Conservation (phyloP, 75 land plant species). For the Pinus albicaulis region DNA sequence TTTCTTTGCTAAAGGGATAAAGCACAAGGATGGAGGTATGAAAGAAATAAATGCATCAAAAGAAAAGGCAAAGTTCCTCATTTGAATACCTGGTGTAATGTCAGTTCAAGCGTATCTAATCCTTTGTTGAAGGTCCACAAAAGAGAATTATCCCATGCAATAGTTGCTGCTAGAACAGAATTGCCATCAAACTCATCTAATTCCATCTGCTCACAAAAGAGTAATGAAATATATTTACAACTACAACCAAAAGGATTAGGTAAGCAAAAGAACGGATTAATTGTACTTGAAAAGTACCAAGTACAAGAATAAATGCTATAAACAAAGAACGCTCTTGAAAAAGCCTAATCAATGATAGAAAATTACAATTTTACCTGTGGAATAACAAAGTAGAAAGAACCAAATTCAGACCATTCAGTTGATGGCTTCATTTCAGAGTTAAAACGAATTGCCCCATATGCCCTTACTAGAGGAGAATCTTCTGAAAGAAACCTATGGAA, state of each 20-base stretch:
- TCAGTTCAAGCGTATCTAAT: constrained; percentile 30
- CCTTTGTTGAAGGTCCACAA: constrained; percentile 57
- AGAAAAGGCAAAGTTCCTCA: background rate
- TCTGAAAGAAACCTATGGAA: constrained; percentile 75
- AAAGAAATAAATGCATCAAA: background rate
- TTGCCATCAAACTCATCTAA: constrained; percentile 73
- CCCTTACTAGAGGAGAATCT: constrained; percentile 76
- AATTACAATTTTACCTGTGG: constrained; percentile 62
- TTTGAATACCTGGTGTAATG: constrained; percentile 49
- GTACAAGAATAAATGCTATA: background rate
- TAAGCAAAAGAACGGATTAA: too few relatives aligned
- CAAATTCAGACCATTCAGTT: constrained; percentile 77
- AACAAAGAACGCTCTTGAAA: background rate
- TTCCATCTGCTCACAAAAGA: constrained; percentile 64
- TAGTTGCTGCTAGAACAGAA: constrained; percentile 69
- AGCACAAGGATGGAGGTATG: background rate
- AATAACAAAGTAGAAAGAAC: constrained; percentile 84
- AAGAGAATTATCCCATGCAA: constrained; percentile 84
- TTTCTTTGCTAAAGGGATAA: constrained; percentile 36
- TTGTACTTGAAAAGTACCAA: background rate
- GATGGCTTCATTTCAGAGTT: constrained; percentile 59
- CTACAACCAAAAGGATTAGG: background rate
- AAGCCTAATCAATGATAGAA: constrained; percentile 2
- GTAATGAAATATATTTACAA: background rate
- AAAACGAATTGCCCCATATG: constrained; percentile 92